Conservation (phyloP, 345 rosid genomes). For the Kandelia obovata region DNA sequence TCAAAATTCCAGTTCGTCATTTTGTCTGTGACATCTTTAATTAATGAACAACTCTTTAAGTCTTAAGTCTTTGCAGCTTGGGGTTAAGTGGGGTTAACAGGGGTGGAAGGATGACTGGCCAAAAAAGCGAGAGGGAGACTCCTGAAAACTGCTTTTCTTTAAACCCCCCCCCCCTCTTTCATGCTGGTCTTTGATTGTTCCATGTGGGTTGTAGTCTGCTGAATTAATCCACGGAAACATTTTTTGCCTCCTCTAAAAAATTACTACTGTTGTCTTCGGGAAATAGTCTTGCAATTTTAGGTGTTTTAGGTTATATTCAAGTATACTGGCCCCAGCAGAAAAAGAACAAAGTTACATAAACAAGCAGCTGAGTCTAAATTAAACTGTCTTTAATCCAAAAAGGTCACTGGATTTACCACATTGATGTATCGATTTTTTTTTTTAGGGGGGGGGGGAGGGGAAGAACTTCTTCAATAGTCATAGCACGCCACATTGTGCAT, state of each 20-base stretch:
- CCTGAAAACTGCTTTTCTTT: not conserved
- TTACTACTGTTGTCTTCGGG: not conserved
- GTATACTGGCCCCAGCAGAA: too few species aligned
- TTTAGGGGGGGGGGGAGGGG: too few species aligned
- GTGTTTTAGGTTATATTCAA: too few species aligned
- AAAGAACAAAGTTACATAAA: too few species aligned
- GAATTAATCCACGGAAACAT: not conserved
- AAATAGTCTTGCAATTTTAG: too few species aligned
- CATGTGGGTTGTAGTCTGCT: constrained; percentile 16
- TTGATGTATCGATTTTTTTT: too few species aligned
- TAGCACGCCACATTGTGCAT: not conserved
- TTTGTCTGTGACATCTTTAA: too few species aligned
- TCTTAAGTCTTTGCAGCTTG: too few species aligned
- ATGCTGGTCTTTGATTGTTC: constrained; percentile 18
- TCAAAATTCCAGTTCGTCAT: too few species aligned
- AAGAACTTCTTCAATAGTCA: too few species aligned
- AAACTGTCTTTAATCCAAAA: not conserved
- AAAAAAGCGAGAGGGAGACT: constrained; percentile 18
- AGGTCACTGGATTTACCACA: not conserved
- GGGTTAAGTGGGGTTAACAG: constrained; percentile 8
- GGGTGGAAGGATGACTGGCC: constrained; percentile 21
- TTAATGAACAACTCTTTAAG: too few species aligned
- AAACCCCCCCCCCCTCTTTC: not conserved
- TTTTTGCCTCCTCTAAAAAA: not conserved
- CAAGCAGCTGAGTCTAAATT: too few species aligned